Evolutionary conservation across 2,329 filamentous ascomycete species (phyloP), one percentile per base, ranked within the genome.

Genomic region (Akanthomyces uredinophilus): DNA sequence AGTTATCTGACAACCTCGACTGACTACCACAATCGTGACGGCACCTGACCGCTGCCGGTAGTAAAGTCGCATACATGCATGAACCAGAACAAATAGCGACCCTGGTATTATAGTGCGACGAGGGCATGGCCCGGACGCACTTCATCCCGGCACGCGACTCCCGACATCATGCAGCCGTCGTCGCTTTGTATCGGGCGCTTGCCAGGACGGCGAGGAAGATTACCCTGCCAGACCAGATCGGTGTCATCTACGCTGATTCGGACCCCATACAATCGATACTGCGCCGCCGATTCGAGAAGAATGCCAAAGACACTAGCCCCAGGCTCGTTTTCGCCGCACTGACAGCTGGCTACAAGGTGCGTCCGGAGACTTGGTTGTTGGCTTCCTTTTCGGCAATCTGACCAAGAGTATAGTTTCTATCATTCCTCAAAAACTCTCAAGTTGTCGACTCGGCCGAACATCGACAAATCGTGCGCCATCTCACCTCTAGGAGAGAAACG

Each of bases 151-250:
- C 79, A 64, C 77, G 76, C 62, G 78, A 77, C 64, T 79, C 80
- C 68, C 80, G 81, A 65, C 83, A 86, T 70, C 79, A 83, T 64
- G 71, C 69, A 68, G 83, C 83, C 69, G 83, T 85, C 70, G 81
- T 90, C 65, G 87, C 89, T 56, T 84, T 94, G 54, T 93, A 88
- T 75, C 83, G 87, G 65, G 86, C 88, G 41, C 83, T 94, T 61
- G 75, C 92, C 58, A 80, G 80, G 65, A 81, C 85, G 74, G 85
- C 80, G 63, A 72, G 77, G 35, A 77, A 73, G 46, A 74, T 89
- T 39, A 75, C 81, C 1, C 74, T 90, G 1, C 80, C 83, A 1
- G 68, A 77, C 69, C 76, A 83, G 52, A 56, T 4, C 65, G 68
- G 37, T 69, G 68, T 46, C 20, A 70, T 69, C 62, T 74, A 16